Conservation (phyloP, 2,329 filamentous ascomycete genomes). For the Pyricularia sp. region DNA sequence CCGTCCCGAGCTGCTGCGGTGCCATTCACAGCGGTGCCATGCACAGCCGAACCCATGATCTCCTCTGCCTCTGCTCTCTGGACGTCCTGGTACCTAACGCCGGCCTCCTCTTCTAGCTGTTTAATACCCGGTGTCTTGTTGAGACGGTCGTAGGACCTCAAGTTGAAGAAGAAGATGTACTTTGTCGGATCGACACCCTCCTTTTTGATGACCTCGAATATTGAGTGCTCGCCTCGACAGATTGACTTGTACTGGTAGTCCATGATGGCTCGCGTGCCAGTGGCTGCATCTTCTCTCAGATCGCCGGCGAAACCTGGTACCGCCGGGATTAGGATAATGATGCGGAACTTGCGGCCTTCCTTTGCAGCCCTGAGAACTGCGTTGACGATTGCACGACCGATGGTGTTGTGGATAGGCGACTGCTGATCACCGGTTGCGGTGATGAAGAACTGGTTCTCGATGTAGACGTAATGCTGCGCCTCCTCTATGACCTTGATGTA, state of each 20-base stretch:
- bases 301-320: conserved; percentile 94
- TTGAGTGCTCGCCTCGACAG: conserved; percentile 81
- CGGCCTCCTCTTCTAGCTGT: conserved; percentile 67
- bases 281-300: conserved; percentile 70
- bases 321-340: conserved; percentile 84
- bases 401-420: conserved; percentile 74
- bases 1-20: conserved; percentile 33
- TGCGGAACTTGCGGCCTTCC: conserved; percentile 77
- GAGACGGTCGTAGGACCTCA: conserved; percentile 85
- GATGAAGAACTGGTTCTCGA: conserved; percentile 99
- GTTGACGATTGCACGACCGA: conserved; percentile 85
- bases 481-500: conserved; percentile 78
- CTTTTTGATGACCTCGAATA: conserved; percentile 64
- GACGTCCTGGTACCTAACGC: conserved; percentile 75
- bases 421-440: conserved; percentile 88
- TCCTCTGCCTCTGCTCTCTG: conserved; percentile 84
- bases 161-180: conserved; percentile 88
- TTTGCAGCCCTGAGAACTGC: conserved; percentile 73
- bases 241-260: conserved; percentile 98
- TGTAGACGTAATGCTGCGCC: conserved; percentile 89
- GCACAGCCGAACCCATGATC: conserved; percentile 68
- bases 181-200: conserved; percentile 69
- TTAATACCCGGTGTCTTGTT: conserved; percentile 70
- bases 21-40: conserved; percentile 60
- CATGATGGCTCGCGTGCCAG: conserved; percentile 90